Conservation (phyloP, 306 rosid genomes). For the Calophaca sinica region DNA sequence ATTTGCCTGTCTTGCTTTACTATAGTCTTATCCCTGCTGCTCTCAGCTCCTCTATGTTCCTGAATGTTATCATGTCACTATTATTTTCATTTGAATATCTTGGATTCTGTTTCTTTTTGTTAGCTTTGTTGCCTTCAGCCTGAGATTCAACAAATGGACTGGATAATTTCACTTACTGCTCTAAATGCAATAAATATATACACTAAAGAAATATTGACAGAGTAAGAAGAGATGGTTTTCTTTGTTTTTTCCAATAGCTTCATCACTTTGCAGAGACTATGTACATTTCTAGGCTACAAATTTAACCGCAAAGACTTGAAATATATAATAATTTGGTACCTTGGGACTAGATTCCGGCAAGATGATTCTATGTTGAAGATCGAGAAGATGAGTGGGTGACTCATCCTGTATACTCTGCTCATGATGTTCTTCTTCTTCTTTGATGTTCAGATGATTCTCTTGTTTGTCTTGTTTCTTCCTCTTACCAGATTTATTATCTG, state of each 20-base stretch:
- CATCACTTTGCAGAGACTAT: too few species aligned
- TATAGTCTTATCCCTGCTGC: slow-evolving; percentile 32
- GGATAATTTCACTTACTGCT: too few species aligned
- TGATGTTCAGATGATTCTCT: neutral
- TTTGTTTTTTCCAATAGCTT: too few species aligned
- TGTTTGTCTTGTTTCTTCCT: too few species aligned
- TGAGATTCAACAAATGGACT: neutral
- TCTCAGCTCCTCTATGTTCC: slow-evolving; percentile 40
- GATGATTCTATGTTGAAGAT: neutral
- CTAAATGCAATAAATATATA: too few species aligned
- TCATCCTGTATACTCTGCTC: neutral
- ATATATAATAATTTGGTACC: neutral
- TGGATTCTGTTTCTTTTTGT: neutral
- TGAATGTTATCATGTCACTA: neutral
- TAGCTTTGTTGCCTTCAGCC: neutral
- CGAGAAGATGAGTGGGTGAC: slow-evolving; percentile 25
- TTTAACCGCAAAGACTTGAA: too few species aligned
- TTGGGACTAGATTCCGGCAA: neutral
- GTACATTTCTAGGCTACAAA: too few species aligned
- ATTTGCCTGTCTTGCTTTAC: neutral
- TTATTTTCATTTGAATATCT: neutral
- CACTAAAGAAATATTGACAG: too few species aligned
- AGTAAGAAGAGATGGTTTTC: too few species aligned
- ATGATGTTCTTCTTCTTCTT: neutral
- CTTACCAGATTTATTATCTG: too few species aligned